Conservation (phyloP, 306 rosid species). For the Dalbergia cochinchinensis region DNA sequence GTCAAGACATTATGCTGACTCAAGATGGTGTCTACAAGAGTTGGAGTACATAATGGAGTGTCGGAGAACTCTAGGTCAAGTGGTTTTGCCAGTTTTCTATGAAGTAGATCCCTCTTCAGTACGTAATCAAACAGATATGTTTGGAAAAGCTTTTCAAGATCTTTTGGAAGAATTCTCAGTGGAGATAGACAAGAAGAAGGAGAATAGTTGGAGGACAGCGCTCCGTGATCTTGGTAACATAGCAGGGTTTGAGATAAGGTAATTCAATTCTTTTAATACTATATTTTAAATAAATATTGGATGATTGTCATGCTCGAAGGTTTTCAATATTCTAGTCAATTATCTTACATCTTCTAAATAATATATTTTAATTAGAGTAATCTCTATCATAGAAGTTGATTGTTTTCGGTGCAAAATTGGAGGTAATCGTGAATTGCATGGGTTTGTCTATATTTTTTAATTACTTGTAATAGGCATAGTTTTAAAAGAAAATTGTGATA, state of each 20-base stretch:
- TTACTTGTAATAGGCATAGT: too few species aligned
- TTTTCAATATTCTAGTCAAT: not conserved
- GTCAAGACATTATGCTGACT: slow-evolving; percentile 6
- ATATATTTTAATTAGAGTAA: too few species aligned
- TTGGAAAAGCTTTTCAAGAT: slow-evolving; percentile 26
- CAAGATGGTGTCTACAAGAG: slow-evolving; percentile 1
- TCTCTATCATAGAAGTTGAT: too few species aligned
- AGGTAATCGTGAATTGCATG: too few species aligned
- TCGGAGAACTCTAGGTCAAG: not conserved
- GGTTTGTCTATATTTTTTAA: too few species aligned
- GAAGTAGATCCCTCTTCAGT: slow-evolving; percentile 25
- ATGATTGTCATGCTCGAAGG: not conserved
- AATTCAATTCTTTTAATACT: not conserved
- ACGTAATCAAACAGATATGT: not conserved
- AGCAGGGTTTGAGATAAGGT: slow-evolving; percentile 12
- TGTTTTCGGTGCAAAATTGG: too few species aligned
- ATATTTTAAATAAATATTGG: not conserved
- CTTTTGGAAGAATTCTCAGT: not conserved
- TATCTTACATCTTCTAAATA: too few species aligned
- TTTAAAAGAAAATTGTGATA: too few species aligned
- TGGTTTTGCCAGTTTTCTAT: slow-evolving; percentile 38
- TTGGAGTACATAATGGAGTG: slow-evolving; percentile 11
- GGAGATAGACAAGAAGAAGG: not conserved
- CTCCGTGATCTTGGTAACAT: not conserved
- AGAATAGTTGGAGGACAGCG: not conserved